These are phyloP conservation scores for Fusarium palustre DNA, from an alignment of 2,329 filamentous ascomycete species.

Conservation along the genomic window DNA sequence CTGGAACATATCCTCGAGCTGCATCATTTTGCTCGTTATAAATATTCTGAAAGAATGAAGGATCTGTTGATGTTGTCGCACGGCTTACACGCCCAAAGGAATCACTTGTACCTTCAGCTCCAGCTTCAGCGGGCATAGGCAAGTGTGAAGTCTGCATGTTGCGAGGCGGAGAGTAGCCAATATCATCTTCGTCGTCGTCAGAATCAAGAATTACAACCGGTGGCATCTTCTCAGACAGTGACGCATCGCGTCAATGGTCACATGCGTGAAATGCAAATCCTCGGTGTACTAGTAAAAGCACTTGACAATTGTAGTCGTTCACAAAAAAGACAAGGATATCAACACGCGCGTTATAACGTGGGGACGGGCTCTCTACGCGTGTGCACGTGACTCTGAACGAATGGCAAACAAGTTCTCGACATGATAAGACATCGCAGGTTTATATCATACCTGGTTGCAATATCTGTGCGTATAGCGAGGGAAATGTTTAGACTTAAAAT, in stretches of 20 bases:
- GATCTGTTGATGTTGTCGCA: constrained; percentile 59
- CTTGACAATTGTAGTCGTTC: constrained; percentile 18
- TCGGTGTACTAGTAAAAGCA: constrained; percentile 2
- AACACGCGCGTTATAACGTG: constrained; percentile 34
- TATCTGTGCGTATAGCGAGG: no score
- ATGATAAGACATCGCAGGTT: background rate
- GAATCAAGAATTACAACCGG: constrained; percentile 54
- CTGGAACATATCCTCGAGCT: constrained; percentile 39
- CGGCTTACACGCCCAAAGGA: constrained; percentile 47
- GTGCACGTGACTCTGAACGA: constrained; percentile 32
- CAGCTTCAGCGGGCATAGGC: constrained; percentile 3
- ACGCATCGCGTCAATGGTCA: constrained; percentile 12
- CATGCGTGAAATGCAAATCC: background rate
- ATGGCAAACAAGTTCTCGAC: background rate
- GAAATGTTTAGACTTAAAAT: no score
- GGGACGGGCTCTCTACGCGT: constrained; percentile 29
- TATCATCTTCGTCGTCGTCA: constrained; percentile 55
- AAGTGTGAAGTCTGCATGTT: constrained; percentile 10
- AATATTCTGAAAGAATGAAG: constrained; percentile 60
- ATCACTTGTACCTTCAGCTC: constrained; percentile 16
- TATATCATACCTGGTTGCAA: background rate
- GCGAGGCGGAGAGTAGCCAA: constrained; percentile 37
- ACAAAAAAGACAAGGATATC: background rate
- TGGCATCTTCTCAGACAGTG: constrained; percentile 35
- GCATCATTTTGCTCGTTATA: constrained; percentile 60